Percentiles rank a stretch among this genome's conserved stretches.
These are phyloP conservation scores for Cladophialophora carrionii DNA, from an alignment of 2,329 filamentous ascomycete species.

Conservation along the genomic window DNA sequence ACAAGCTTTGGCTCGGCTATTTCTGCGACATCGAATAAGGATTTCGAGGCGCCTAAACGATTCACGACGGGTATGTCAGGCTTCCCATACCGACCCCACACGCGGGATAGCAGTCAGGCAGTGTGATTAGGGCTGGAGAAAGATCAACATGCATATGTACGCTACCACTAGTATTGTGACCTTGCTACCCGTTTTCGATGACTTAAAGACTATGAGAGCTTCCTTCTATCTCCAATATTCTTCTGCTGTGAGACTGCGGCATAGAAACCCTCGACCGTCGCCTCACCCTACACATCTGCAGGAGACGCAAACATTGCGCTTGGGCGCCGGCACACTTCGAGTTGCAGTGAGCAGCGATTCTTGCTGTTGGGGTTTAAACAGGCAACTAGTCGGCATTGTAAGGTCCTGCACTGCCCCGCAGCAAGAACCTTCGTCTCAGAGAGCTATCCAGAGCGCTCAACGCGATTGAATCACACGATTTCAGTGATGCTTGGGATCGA, in stretches of 20 bases:
- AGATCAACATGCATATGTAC: conserved; percentile 10
- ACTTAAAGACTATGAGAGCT: conserved; percentile 6
- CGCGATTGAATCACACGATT: not conserved
- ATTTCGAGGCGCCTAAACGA: not conserved
- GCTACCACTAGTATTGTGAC: conserved; percentile 12
- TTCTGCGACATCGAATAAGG: not conserved
- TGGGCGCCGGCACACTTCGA: not conserved
- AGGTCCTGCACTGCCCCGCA: not conserved
- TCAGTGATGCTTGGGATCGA: conserved; percentile 30
- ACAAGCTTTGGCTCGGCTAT: not conserved
- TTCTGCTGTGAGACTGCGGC: not conserved
- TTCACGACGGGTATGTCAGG: not conserved
- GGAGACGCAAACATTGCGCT: not conserved
- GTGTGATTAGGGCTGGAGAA: conserved; percentile 1
- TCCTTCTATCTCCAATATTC: not conserved
- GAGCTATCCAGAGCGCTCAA: not conserved
- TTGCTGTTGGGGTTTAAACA: not conserved
- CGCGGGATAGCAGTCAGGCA: conserved; percentile 1
- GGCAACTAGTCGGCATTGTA: not conserved
- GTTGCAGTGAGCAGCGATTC: not conserved
- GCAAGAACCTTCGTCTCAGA: not conserved
- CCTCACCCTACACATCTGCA: not conserved
- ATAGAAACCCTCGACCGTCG: not conserved
- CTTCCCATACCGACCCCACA: conserved; percentile 12
- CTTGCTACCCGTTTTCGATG: conserved; percentile 1